Conservation (phyloP, 2,329 filamentous ascomycete species). For the Ophiocordyceps camponoti-leonardi region DNA sequence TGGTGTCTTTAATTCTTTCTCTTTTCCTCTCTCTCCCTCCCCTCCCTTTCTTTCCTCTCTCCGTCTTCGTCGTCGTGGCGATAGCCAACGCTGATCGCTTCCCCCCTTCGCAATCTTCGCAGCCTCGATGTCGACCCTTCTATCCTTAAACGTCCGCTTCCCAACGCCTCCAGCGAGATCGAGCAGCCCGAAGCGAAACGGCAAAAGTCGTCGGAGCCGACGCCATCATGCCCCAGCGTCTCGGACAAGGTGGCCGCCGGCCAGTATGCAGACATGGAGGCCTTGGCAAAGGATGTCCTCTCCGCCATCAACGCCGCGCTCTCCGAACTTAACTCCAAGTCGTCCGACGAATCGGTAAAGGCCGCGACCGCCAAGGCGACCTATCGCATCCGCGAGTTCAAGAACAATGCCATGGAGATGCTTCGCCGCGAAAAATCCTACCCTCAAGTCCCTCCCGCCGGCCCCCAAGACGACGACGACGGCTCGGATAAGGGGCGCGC, state of each 20-base stretch:
- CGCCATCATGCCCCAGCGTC: constrained; percentile 23
- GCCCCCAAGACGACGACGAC: constrained; percentile 21
- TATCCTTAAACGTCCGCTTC: constrained; percentile 36
- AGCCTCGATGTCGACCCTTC: constrained; percentile 38
- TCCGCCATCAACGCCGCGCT: constrained; percentile 28
- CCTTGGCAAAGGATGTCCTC: constrained; percentile 42
- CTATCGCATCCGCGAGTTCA: constrained; percentile 36
- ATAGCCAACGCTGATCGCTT: not conserved
- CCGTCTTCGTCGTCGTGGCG: too few species aligned
- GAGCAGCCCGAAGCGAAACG: constrained; percentile 45
- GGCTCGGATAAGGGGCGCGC: constrained; percentile 27
- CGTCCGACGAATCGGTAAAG: constrained; percentile 12
- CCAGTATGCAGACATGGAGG: constrained; percentile 43
- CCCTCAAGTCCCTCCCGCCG: constrained; percentile 19
- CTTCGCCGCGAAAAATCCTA: constrained; percentile 43
- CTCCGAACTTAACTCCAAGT: constrained; percentile 23
- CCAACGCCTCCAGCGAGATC: constrained; percentile 21
- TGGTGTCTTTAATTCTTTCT: not conserved
- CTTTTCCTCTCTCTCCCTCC: too few species aligned
- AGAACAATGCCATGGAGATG: constrained; percentile 43
- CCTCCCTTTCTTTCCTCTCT: too few species aligned
- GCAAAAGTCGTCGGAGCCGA: constrained; percentile 37
- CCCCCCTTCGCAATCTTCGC: too few species aligned
- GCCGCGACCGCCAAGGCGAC: constrained; percentile 17
- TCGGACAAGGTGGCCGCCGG: constrained; percentile 34